phyloP scores from a whole-genome alignment of 768 basidiomycete species.

The Leccinum disarticulatum region DNA sequence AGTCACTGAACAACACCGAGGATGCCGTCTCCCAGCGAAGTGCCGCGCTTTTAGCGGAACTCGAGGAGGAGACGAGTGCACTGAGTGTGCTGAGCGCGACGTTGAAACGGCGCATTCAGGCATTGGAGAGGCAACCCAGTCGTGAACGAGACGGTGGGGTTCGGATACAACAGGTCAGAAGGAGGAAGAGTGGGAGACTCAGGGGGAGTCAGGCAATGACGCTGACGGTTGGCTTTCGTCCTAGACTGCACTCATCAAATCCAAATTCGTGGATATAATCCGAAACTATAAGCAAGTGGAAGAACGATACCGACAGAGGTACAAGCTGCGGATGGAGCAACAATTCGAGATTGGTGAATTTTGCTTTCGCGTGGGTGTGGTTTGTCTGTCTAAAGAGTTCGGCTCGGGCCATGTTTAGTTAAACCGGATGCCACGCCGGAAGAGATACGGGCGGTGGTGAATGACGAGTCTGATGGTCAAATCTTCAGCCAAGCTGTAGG shows the following conservation, averaged over 20 bases:
- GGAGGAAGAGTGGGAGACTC: too few species aligned
- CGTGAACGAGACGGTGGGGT: conserved; percentile 65
- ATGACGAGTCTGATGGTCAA: conserved; percentile 69
- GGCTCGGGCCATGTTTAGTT: conserved; percentile 42
- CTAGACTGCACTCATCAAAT: conserved; percentile 64
- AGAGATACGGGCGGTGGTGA: conserved; percentile 82
- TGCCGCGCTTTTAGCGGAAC: conserved; percentile 62
- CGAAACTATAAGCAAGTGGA: conserved; percentile 85
- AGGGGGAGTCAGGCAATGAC: conserved; percentile 2
- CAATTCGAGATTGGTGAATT: conserved; percentile 81
- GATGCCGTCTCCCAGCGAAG: conserved; percentile 62
- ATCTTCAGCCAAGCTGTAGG: conserved; percentile 87
- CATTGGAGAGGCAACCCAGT: conserved; percentile 65
- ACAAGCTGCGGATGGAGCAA: conserved; percentile 79
- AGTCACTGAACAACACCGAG: conserved; percentile 76
- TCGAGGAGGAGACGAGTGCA: conserved; percentile 70
- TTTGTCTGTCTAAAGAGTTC: background rate
- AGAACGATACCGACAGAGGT: conserved; percentile 71
- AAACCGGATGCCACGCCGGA: conserved; percentile 92
- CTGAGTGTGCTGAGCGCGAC: conserved; percentile 47
- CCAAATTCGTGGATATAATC: conserved; percentile 83
- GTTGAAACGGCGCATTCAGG: conserved; percentile 72
- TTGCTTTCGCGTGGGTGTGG: background rate
- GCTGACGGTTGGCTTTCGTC: conserved; percentile 11
- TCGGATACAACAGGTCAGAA: conserved; percentile 75